Percentiles rank a stretch among this genome's conserved stretches.
Evolutionary conservation across 140 eudicot species (phyloP).

Genomic region (Ambrosia hybrid): DNA sequence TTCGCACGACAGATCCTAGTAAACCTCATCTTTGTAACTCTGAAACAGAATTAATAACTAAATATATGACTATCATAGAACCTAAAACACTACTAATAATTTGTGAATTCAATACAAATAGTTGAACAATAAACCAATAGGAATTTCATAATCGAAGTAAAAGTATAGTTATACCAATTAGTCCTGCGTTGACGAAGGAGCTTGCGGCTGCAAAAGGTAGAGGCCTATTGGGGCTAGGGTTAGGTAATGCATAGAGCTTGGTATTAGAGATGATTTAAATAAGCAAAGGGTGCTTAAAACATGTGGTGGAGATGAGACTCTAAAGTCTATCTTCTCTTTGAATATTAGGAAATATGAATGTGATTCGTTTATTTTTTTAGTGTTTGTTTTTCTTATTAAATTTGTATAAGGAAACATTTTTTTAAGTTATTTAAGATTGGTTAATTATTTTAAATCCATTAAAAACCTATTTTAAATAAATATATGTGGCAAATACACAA

Average conservation of each 20-base stretch:
- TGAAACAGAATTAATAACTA: background rate
- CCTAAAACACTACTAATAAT: background rate
- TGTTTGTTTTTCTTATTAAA: too few relatives aligned
- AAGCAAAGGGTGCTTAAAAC: background rate
- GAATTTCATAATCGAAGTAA: background rate
- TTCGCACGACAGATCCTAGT: constrained; percentile 8
- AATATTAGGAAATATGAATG: too few relatives aligned
- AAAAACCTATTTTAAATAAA: too few relatives aligned
- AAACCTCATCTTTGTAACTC: constrained; percentile 8
- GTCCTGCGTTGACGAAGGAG: background rate
- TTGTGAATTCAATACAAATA: too few relatives aligned
- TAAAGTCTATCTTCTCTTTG: background rate
- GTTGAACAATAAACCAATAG: too few relatives aligned
- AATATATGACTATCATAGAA: background rate
- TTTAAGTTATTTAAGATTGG: too few relatives aligned
- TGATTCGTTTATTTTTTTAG: background rate
- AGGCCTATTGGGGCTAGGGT: background rate
- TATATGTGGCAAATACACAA: too few relatives aligned
- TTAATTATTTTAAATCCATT: too few relatives aligned
- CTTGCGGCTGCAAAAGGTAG: too few relatives aligned
- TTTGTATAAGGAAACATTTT: too few relatives aligned
- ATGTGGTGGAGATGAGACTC: background rate
- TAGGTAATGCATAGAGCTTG: background rate
- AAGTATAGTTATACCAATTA: background rate
- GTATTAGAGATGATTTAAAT: background rate